phyloP scores from a whole-genome alignment of 768 basidiomycete species.

The Naganishia vaughanmartiniae region DNA sequence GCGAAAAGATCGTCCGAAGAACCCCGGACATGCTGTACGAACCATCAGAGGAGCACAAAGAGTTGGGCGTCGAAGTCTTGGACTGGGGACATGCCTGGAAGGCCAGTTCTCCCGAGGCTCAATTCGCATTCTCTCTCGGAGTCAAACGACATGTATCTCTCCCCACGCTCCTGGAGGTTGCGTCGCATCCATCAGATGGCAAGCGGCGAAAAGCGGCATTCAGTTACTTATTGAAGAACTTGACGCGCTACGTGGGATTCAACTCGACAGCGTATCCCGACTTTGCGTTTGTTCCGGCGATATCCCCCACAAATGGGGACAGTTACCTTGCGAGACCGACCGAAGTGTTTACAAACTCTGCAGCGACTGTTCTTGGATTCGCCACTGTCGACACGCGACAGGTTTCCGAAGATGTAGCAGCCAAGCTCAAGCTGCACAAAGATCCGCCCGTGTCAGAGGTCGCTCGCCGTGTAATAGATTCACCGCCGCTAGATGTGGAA shows the following conservation, averaged over 20 bases:
- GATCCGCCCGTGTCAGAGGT: conserved; percentile 68
- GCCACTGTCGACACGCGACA: conserved; percentile 60
- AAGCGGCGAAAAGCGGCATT: conserved; percentile 64
- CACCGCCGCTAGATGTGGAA: conserved; percentile 60
- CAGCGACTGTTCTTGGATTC: conserved; percentile 77
- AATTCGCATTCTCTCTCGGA: conserved; percentile 60
- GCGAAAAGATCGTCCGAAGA: conserved; percentile 57
- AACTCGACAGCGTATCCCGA: conserved; percentile 45
- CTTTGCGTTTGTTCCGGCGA: conserved; percentile 75
- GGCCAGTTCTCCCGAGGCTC: conserved; percentile 79
- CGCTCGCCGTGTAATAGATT: conserved; percentile 61
- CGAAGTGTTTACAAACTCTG: conserved; percentile 68
- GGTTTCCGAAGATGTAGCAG: conserved; percentile 58
- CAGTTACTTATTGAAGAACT: conserved; percentile 77
- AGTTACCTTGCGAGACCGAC: conserved; percentile 61
- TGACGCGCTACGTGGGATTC: conserved; percentile 57
- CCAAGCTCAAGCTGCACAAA: conserved; percentile 67
- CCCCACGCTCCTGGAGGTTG: conserved; percentile 65
- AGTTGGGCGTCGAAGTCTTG: conserved; percentile 73
- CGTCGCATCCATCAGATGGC: conserved; percentile 59
- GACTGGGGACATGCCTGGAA: conserved; percentile 91
- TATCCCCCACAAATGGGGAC: conserved; percentile 56
- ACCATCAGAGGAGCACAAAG: conserved; percentile 68
- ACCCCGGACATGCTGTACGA: conserved; percentile 80
- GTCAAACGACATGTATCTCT: conserved; percentile 64